Evolutionary conservation across 2,329 filamentous ascomycete species (phyloP).

Genomic region (Beauveria varroae): DNA sequence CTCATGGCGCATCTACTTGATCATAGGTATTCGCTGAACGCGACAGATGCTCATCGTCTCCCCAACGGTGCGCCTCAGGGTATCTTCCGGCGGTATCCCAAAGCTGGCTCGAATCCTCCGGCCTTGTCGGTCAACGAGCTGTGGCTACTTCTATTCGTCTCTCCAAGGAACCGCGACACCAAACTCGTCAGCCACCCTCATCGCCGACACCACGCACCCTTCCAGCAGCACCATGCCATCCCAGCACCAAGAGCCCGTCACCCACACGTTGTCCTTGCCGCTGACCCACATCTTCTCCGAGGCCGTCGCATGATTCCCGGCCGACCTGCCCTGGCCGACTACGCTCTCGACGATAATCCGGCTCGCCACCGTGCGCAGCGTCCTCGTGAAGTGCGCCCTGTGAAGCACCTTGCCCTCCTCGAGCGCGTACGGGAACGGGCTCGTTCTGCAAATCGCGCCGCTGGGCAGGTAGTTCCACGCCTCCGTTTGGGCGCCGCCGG

Average conservation of each 20-base stretch:
- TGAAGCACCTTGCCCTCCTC: conserved; percentile 33
- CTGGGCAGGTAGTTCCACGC: conserved; percentile 43
- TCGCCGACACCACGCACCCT: conserved; percentile 52
- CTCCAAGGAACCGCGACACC: conserved; percentile 36
- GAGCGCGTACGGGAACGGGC: conserved; percentile 31
- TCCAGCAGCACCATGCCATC: conserved; percentile 57
- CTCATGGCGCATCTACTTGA: no score
- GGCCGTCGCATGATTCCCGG: not conserved
- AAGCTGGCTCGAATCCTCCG: not conserved
- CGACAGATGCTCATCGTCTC: not conserved
- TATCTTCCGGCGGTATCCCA: not conserved
- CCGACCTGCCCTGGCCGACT: conserved; percentile 21
- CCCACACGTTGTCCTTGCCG: conserved; percentile 45
- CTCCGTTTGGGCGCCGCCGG: conserved; percentile 33
- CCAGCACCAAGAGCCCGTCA: conserved; percentile 56
- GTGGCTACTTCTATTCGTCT: not conserved
- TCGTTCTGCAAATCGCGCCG: conserved; percentile 46
- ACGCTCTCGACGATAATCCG: conserved; percentile 39
- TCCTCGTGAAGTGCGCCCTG: conserved; percentile 42
- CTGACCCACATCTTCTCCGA: conserved; percentile 36
- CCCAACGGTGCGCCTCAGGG: not conserved
- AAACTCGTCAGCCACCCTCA: conserved; percentile 45
- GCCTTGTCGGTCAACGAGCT: not conserved
- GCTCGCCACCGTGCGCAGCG: conserved; percentile 42
- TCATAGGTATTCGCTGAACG: not conserved